Evolutionary conservation across 192 early-diverging fungal species (phyloP), one percentile per base, ranked within the genome.

Genomic region (Jimgerdemannia flammicorona): DNA sequence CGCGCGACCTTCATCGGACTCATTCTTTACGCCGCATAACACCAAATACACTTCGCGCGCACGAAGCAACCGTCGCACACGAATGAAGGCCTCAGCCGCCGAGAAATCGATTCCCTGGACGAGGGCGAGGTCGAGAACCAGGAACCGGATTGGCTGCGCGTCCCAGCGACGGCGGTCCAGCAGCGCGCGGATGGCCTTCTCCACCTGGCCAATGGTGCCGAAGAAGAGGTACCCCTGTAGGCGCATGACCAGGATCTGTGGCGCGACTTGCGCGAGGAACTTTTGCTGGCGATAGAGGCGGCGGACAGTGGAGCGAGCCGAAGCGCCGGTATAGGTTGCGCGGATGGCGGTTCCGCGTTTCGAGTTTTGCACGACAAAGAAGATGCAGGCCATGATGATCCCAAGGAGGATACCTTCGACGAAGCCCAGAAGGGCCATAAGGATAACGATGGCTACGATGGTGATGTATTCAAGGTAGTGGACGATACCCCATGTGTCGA

Each of bases 171-270:
- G 86, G 64, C 89, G 80, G 20, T 87, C 88, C 11, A 94, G 83
- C 67, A 91, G 81, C 39, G 86, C 83, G 66, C 88, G 88, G 69
- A 95, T 91, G n/a, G 83, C 86, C 19, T 83, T 85, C 72, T 94
- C 93, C 17, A 95, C 89, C 73, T 93, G 91, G 71, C 90, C 92
- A 74, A 97, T 94, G 1, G 96, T 96, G 64, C 96, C 97, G 85
- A 98, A 99, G 77, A 99, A 99, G 88, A 99, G 87, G 75, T 97
- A 97, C 20, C 97, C 93, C 80, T 99, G 96, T 68, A 98, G 79
- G 75, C 93, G 92, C 80, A 98, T 87, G 7, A 94, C 90, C 72
- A 93, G 91, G 70, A 97, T 96, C 76, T 96, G 95, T 10, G 84
- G 86, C 43, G 93, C 94, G 9, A 95, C 93, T 54, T 91, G 84